These are phyloP conservation scores for Aspergillus jensenii DNA, from an alignment of 2,329 filamentous ascomycete species.

Conservation along the genomic window DNA sequence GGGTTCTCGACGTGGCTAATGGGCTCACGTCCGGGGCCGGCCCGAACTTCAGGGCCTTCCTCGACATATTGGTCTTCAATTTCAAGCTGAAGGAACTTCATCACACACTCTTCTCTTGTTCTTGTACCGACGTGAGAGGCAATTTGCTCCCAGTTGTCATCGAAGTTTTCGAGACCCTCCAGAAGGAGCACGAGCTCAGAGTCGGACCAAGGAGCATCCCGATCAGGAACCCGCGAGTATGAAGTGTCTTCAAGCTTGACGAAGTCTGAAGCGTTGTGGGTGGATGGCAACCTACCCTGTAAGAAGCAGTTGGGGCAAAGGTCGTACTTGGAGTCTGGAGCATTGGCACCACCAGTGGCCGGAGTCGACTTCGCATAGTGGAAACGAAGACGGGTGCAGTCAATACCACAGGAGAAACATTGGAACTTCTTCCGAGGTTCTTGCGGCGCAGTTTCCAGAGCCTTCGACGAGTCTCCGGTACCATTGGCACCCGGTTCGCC, in stretches of 20 bases:
- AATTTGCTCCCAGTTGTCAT: constrained; percentile 94
- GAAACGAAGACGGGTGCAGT: constrained; percentile 74
- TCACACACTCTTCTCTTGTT: constrained; percentile 90
- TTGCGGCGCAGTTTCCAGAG: constrained; percentile 59
- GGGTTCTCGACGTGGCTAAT: constrained; percentile 94
- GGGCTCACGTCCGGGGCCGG: constrained; percentile 76
- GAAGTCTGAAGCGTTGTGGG: constrained; percentile 77
- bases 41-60: constrained; percentile 67
- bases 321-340: constrained; percentile 70
- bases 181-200: constrained; percentile 84
- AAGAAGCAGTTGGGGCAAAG: constrained; percentile 89
- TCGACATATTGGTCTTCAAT: constrained; percentile 98
- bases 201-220: constrained; percentile 87
- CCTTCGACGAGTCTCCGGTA: constrained; percentile 61
- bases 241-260: constrained; percentile 85
- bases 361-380: constrained; percentile 66
- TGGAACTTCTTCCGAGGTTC: constrained; percentile 68
- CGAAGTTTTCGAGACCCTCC: constrained; percentile 87
- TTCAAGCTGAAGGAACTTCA: constrained; percentile 93
- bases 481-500: constrained; percentile 73
- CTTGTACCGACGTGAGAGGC: constrained; percentile 89
- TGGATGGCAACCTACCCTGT: constrained; percentile 77
- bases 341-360: constrained; percentile 56
- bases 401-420: constrained; percentile 88
- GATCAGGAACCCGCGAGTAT: constrained; percentile 74